Percentiles rank a stretch among this genome's conserved stretches.
These are phyloP conservation scores for Nicotiana rustica DNA, from an alignment of 305 asterid genomes.

Conservation along the genomic window DNA sequence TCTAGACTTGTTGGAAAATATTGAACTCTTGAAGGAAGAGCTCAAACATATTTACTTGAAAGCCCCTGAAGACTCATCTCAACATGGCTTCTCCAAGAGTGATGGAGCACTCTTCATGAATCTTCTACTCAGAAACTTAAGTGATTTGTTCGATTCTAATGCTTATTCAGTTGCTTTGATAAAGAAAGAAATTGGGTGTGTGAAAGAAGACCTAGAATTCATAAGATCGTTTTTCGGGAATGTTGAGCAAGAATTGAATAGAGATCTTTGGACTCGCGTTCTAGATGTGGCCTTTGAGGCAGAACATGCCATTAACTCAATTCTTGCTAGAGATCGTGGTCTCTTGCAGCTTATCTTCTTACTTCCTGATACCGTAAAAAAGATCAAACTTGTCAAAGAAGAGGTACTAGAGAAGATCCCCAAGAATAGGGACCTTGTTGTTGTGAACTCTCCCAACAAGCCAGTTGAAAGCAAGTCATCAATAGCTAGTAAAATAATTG, in stretches of 20 bases:
- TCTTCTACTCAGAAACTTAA: neutral
- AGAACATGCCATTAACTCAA: constrained; percentile 7
- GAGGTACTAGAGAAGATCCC: no score
- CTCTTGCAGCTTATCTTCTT: neutral
- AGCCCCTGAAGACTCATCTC: neutral
- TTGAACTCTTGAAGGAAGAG: neutral
- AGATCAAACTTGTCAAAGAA: no score
- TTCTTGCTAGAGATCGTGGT: neutral
- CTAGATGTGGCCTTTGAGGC: constrained; percentile 2
- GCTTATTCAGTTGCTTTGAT: neutral
- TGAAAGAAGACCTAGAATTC: neutral
- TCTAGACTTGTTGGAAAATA: neutral
- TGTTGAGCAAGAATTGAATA: neutral
- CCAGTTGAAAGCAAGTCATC: no score
- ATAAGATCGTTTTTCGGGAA: constrained; percentile 16
- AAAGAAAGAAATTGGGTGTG: neutral
- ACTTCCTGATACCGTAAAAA: no score
- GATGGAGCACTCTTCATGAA: constrained; percentile 10
- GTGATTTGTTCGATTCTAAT: neutral
- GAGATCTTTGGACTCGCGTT: neutral
- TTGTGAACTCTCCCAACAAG: no score
- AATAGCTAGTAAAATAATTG: no score
- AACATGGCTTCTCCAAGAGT: neutral
- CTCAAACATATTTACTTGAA: neutral
- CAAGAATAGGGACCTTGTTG: no score